A percentile compares a stretch with the other conserved stretches of the same genome.
phyloP scores from a whole-genome alignment of 768 basidiomycete species.

The Tubosaeta sp. region DNA sequence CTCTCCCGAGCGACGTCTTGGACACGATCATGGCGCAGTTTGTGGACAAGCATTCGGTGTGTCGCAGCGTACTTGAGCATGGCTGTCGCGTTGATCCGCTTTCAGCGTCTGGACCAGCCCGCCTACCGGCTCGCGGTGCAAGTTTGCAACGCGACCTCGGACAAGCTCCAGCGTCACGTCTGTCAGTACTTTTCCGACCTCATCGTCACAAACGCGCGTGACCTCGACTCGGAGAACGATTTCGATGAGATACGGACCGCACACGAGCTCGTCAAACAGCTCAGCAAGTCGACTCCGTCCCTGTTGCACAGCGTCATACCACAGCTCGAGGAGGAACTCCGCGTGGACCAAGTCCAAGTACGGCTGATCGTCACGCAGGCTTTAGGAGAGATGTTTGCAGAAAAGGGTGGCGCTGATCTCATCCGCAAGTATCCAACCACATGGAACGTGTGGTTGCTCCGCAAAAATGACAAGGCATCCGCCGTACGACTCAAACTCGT shows the following conservation, averaged over 20 bases:
- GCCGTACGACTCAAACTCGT: slow-evolving; percentile 75
- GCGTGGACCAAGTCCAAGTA: slow-evolving; percentile 65
- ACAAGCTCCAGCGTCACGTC: slow-evolving; percentile 85
- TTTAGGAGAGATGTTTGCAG: slow-evolving; percentile 87
- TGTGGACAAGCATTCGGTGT: slow-evolving; percentile 67
- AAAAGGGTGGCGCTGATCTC: slow-evolving; percentile 68
- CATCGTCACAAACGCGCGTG: slow-evolving; percentile 54
- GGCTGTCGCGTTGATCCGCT: slow-evolving; percentile 1
- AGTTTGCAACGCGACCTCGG: slow-evolving; percentile 78
- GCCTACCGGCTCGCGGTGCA: slow-evolving; percentile 80
- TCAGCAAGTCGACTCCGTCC: slow-evolving; percentile 75
- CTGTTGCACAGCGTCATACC: slow-evolving; percentile 89
- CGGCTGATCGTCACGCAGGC: slow-evolving; percentile 80
- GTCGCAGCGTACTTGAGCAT: slow-evolving; percentile 20
- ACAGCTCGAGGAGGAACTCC: slow-evolving; percentile 86
- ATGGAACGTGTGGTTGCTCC: slow-evolving; percentile 80
- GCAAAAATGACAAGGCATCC: slow-evolving; percentile 72
- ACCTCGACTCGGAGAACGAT: slow-evolving; percentile 54
- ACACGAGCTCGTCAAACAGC: slow-evolving; percentile 80
- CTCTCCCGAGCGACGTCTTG: slow-evolving; percentile 74
- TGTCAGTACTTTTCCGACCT: slow-evolving; percentile 92
- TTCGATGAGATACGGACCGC: slow-evolving; percentile 66
- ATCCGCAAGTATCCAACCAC: slow-evolving; percentile 75
- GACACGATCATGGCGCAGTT: slow-evolving; percentile 85
- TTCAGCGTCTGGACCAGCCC: slow-evolving; percentile 64